Conservation (phyloP, 495 filamentous ascomycete genomes). For the Penicillium herquei region DNA sequence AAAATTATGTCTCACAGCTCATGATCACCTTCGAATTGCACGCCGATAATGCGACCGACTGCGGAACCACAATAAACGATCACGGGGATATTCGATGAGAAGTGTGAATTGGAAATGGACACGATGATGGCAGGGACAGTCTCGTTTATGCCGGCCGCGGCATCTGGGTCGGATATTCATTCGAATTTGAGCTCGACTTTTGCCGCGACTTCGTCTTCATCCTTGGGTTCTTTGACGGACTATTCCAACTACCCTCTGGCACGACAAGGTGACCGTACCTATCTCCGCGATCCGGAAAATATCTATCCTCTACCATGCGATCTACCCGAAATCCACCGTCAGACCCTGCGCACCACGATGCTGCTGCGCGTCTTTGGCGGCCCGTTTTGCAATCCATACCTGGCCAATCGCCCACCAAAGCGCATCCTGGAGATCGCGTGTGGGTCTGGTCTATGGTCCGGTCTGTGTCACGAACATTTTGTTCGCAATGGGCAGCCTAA, state of each 20-base stretch:
- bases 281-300: constrained; percentile 71
- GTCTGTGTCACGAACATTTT: constrained; percentile 77
- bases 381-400: constrained; percentile 70
- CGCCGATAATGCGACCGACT: constrained; percentile 35
- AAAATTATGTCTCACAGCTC: constrained; percentile 22
- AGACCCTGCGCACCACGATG: constrained; percentile 80
- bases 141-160: constrained; percentile 26
- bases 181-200: constrained; percentile 39
- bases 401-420: constrained; percentile 63
- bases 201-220: constrained; percentile 40
- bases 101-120: constrained; percentile 13
- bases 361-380: constrained; percentile 76
- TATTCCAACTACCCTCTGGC: constrained; percentile 62
- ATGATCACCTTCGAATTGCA: constrained; percentile 20
- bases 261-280: constrained; percentile 73
- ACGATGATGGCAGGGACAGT: constrained; percentile 34
- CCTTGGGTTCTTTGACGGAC: constrained; percentile 38
- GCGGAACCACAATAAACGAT: constrained; percentile 21
- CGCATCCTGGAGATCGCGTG: constrained; percentile 86
- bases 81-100: constrained; percentile 22
- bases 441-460: constrained; percentile 87
- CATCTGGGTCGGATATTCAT: constrained; percentile 41
- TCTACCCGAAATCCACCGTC: constrained; percentile 81
- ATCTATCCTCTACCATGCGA: constrained; percentile 87
- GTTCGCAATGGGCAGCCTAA: constrained; percentile 55